Percentiles rank a stretch among this genome's conserved stretches.
These are phyloP conservation scores for Lichtheimia hyalospora DNA, from an alignment of 371 early-diverging fungal genomes.

Conservation along the genomic window DNA sequence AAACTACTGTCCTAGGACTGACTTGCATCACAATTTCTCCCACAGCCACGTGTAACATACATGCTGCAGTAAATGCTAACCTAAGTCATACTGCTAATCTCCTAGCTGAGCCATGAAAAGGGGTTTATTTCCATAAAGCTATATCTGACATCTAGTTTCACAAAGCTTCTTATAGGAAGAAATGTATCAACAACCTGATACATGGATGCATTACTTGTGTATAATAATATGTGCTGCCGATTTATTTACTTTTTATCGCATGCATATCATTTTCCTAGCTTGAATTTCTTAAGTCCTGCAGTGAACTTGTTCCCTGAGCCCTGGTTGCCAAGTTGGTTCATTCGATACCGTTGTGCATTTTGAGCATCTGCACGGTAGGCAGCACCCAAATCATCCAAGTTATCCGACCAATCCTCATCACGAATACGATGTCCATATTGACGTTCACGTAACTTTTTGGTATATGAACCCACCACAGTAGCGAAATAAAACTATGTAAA, in stretches of 20 bases:
- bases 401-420: conserved; percentile 48
- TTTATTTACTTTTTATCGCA: conserved; percentile 5
- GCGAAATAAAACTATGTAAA: conserved; percentile 35
- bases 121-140: too few species aligned
- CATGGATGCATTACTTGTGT: too few species aligned
- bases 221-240: too few species aligned
- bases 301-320: conserved; percentile 15
- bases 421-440: conserved; percentile 46
- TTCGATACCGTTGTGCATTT: conserved; percentile 39
- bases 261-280: conserved; percentile 20
- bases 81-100: too few species aligned
- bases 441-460: conserved; percentile 37
- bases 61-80: too few species aligned
- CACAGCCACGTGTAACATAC: too few species aligned
- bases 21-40: too few species aligned
- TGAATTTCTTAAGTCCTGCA: conserved; percentile 19
- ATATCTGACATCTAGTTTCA: too few species aligned
- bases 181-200: too few species aligned
- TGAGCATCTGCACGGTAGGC: conserved; percentile 36
- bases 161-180: too few species aligned
- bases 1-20: too few species aligned
- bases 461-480: conserved; percentile 31
- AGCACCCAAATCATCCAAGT: conserved; percentile 34
- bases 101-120: too few species aligned
- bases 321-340: conserved; percentile 22